phyloP scores from a whole-genome alignment of 208 protist genomes.

The Novymonas esmeraldas region DNA sequence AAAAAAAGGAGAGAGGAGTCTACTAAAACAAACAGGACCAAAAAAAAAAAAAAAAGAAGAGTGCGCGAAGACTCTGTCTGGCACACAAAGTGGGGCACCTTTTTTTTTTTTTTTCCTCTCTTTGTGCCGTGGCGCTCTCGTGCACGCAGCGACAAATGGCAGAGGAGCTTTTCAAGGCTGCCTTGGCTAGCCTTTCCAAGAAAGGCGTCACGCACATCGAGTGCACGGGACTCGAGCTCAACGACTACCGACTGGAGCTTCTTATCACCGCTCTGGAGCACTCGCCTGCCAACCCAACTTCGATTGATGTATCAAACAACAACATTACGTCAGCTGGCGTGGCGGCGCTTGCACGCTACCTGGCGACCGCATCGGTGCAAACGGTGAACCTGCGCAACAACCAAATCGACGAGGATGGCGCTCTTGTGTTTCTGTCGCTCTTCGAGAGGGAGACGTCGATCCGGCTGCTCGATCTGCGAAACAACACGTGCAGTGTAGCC shows the following conservation, averaged over 20 bases:
- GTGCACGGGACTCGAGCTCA: constrained; percentile 36
- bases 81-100: too few species aligned
- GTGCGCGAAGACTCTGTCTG: too few species aligned
- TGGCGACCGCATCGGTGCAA: constrained; percentile 38
- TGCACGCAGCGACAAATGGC: constrained; percentile 10
- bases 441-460: constrained; percentile 32
- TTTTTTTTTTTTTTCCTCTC: constrained; percentile 19
- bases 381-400: constrained; percentile 67
- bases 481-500: constrained; percentile 50
- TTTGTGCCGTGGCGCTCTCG: constrained; percentile 1
- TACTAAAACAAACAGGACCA: too few species aligned
- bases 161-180: constrained; percentile 42
- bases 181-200: constrained; percentile 39
- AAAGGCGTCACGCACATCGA: constrained; percentile 56
- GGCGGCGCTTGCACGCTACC: constrained; percentile 40
- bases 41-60: too few species aligned
- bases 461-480: constrained; percentile 44
- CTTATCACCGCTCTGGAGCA: constrained; percentile 72
- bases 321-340: constrained; percentile 58
- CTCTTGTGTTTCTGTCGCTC: constrained; percentile 49
- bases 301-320: constrained; percentile 64
- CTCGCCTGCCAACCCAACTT: constrained; percentile 39
- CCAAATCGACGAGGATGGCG: constrained; percentile 68
- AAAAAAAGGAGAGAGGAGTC: background rate
- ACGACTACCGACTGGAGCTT: constrained; percentile 53